Conservation (phyloP, 2,329 filamentous ascomycete species). For the Neonectria coccinea region DNA sequence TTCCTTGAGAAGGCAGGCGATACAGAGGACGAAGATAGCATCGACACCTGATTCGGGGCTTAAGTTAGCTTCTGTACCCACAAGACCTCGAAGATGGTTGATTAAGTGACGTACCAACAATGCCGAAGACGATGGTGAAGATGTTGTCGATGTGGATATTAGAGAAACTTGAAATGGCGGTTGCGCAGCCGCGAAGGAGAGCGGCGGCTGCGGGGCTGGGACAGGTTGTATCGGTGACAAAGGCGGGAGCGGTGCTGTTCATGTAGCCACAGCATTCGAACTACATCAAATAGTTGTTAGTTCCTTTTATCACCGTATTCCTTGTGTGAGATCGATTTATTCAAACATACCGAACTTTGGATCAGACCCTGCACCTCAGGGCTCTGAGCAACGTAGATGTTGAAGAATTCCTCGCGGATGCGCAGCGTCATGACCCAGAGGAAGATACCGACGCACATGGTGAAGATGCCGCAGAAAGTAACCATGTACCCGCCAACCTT, state of each 20-base stretch:
- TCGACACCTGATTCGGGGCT: conserved; percentile 64
- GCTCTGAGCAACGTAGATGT: conserved; percentile 70
- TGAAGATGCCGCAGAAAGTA: conserved; percentile 72
- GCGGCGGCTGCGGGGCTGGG: conserved; percentile 77
- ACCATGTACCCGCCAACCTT: conserved; percentile 76
- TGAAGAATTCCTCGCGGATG: conserved; percentile 71
- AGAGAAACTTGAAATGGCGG: conserved; percentile 74
- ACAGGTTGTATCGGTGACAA: conserved; percentile 76
- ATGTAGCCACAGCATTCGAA: conserved; percentile 85
- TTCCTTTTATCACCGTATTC: not conserved
- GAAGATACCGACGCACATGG: conserved; percentile 72
- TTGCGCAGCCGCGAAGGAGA: conserved; percentile 76
- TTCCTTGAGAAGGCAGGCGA: conserved; percentile 82
- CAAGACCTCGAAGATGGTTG: not conserved
- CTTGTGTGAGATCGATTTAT: not conserved
- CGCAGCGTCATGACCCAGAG: conserved; percentile 81
- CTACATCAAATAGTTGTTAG: conserved; percentile 52
- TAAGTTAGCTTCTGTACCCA: conserved; percentile 15
- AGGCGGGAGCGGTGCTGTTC: conserved; percentile 78
- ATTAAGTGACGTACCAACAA: conserved; percentile 69
- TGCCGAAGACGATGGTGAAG: conserved; percentile 83
- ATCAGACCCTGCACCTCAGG: conserved; percentile 73
- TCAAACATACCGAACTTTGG: conserved; percentile 71
- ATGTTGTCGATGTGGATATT: conserved; percentile 80
- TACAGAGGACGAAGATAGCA: conserved; percentile 74